A percentile compares a stretch with the other conserved stretches of the same genome.
Evolutionary conservation across 139 green algal species (phyloP).

Genomic region (Coelastrella sp.): DNA sequence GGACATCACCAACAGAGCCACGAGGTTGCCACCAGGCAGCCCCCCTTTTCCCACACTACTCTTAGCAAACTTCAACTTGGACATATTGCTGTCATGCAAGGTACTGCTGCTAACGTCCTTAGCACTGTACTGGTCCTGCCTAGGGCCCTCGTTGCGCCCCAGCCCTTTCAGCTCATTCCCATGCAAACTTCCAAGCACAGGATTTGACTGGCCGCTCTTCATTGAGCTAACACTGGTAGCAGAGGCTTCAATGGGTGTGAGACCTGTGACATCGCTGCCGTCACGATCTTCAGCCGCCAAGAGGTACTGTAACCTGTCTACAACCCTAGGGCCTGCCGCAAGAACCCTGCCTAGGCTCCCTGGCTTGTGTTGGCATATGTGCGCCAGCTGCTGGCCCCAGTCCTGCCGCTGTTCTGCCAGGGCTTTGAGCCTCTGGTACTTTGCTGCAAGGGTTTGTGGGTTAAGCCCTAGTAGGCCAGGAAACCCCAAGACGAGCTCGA

Average conservation of each 20-base stretch:
- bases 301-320: conserved; percentile 34
- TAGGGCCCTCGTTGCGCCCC: too few species aligned
- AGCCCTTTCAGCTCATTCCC: too few species aligned
- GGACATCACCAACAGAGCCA: not conserved
- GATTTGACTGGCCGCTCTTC: not conserved
- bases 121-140: too few species aligned
- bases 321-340: conserved; percentile 1
- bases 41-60: conserved; percentile 2
- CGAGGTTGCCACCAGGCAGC: not conserved
- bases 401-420: not conserved
- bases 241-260: too few species aligned
- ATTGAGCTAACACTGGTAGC: not conserved
- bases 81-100: not conserved
- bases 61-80: not conserved
- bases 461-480: conserved; percentile 6
- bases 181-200: not conserved
- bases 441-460: not conserved
- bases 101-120: too few species aligned
- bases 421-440: not conserved
- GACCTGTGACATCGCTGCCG: too few species aligned
- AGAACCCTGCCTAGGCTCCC: not conserved
- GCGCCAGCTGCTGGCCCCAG: conserved; percentile 16
- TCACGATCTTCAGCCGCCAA: not conserved
- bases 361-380: not conserved
- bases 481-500: not conserved